These are phyloP conservation scores for Schizochytrium sp. DNA, from an alignment of 108 stramenopile species.

Conservation along the genomic window DNA sequence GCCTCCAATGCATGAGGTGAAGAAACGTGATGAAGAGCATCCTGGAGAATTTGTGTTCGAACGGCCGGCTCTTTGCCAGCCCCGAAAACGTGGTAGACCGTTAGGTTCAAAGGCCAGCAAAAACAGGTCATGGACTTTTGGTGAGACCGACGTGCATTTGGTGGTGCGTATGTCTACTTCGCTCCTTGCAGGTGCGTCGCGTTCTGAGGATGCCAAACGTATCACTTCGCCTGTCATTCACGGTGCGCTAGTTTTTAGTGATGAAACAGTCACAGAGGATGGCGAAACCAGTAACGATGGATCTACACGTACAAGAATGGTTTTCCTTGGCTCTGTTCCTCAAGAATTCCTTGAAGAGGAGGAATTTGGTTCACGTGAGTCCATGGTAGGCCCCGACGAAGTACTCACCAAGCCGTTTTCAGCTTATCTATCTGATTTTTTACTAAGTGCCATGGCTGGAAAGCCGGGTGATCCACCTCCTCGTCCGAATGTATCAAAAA, in stretches of 20 bases:
- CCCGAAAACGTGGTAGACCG: slow-evolving; percentile 39
- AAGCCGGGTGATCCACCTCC: too few species aligned
- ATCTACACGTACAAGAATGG: neutral
- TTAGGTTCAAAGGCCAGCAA: slow-evolving; percentile 42
- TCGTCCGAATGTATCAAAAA: too few species aligned
- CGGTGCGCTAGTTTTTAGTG: slow-evolving; percentile 31
- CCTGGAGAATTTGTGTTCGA: neutral
- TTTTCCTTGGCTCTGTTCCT: neutral
- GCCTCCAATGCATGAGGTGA: neutral
- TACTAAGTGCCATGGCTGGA: neutral
- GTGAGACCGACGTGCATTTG: slow-evolving; percentile 2
- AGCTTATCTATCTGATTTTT: neutral
- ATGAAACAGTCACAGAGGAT: slow-evolving; percentile 4
- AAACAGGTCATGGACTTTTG: slow-evolving; percentile 56
- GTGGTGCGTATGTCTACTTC: slow-evolving; percentile 11
- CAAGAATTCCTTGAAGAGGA: neutral
- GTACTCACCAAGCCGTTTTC: slow-evolving; percentile 3
- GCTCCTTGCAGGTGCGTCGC: neutral
- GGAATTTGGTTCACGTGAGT: neutral
- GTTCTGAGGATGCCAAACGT: slow-evolving; percentile 12
- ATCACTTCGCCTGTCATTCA: slow-evolving; percentile 39
- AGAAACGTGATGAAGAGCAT: neutral
- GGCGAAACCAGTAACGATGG: neutral
- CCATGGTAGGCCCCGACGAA: neutral
- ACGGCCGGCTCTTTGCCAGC: neutral